These are phyloP conservation scores for Solanum pennellii DNA, from an alignment of 257 asterid species.

Conservation along the genomic window DNA sequence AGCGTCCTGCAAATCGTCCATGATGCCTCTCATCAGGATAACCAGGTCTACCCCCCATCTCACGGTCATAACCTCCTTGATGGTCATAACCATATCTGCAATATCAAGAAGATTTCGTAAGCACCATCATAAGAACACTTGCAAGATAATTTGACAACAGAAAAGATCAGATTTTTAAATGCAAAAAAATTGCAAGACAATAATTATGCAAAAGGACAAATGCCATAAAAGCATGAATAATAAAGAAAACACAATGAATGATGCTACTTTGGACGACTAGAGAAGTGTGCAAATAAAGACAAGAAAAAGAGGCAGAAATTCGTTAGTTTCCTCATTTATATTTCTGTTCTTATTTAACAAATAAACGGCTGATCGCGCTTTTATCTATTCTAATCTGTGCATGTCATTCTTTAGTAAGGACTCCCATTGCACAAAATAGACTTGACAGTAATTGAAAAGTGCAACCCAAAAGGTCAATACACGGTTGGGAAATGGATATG, in stretches of 20 bases:
- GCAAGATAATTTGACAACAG: neutral
- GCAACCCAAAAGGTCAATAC: neutral
- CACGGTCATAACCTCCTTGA: slow-evolving; percentile 86
- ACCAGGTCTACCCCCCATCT: slow-evolving; percentile 67
- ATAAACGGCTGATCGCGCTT: neutral
- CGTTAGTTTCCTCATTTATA: neutral
- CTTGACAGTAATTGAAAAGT: neutral
- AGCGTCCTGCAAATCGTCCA: slow-evolving; percentile 71
- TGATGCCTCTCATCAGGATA: slow-evolving; percentile 84
- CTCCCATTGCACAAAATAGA: neutral
- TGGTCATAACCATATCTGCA: slow-evolving; percentile 66
- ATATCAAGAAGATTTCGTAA: neutral
- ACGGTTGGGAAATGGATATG: neutral
- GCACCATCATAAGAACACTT: neutral
- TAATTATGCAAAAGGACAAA: neutral
- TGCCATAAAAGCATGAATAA: neutral
- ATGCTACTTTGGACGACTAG: neutral
- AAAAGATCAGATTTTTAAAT: neutral
- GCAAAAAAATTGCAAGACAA: neutral
- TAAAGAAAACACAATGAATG: neutral
- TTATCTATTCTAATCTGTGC: neutral
- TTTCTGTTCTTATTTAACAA: neutral
- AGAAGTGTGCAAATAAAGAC: neutral
- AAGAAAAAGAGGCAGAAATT: neutral
- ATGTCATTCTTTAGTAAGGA: neutral